phyloP scores from a whole-genome alignment of 805 yeast species.

The Myxozyma neotropica region DNA sequence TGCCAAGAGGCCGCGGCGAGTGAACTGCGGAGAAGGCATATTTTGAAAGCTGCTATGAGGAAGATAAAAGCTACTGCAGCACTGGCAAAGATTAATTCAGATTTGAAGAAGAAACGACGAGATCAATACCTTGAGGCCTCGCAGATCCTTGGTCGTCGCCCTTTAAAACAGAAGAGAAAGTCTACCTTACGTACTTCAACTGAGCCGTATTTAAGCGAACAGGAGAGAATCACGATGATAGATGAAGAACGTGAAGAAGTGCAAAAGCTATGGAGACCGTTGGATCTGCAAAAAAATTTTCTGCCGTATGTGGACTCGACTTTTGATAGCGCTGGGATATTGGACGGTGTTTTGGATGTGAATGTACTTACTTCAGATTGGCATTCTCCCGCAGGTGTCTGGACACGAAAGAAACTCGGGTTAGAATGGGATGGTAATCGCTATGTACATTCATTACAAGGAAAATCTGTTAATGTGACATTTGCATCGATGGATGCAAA shows the following conservation, averaged over 20 bases:
- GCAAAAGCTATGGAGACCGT: conserved; percentile 52
- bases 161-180: conserved; percentile 13
- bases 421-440: conserved; percentile 43
- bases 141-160: conserved; percentile 29
- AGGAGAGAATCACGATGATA: conserved; percentile 30
- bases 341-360: conserved; percentile 43
- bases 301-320: conserved; percentile 39
- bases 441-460: conserved; percentile 42
- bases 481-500: conserved; percentile 51
- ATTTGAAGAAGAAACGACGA: conserved; percentile 45
- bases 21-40: conserved; percentile 40
- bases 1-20: conserved; percentile 53
- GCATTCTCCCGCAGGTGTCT: conserved; percentile 49
- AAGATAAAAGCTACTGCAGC: conserved; percentile 43
- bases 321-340: conserved; percentile 38
- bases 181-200: conserved; percentile 13
- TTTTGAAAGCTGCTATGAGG: conserved; percentile 43
- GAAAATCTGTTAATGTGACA: conserved; percentile 42
- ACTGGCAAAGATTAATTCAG: conserved; percentile 35
- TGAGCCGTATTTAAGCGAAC: conserved; percentile 31
- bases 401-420: conserved; percentile 53
- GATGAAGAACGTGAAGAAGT: conserved; percentile 44
- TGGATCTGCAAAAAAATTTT: conserved; percentile 47
- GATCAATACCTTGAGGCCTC: conserved; percentile 43
- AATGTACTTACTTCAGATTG: conserved; percentile 54